A percentile compares a stretch with the other conserved stretches of the same genome.
Evolutionary conservation across 352 stramenopile genomes (phyloP).

Genomic region (Plasmopara muralis): DNA sequence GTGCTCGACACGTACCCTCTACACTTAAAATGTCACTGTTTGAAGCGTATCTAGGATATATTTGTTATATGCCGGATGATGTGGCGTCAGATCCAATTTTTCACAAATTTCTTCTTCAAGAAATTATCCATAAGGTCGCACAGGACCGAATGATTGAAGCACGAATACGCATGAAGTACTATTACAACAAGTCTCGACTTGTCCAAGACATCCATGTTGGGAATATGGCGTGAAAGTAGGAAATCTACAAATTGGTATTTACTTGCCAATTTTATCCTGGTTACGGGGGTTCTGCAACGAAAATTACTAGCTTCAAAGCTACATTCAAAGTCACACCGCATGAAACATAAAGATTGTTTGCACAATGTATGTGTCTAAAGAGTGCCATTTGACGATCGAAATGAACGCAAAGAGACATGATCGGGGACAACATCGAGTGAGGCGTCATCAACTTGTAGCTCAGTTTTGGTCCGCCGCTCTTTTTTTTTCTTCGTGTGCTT

Average conservation of each 20-base stretch:
- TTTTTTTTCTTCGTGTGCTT: slow-evolving; percentile 59
- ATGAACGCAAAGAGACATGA: slow-evolving; percentile 2
- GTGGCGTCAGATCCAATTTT: not conserved
- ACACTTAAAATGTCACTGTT: not conserved
- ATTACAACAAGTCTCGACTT: not conserved
- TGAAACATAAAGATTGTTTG: too few species aligned
- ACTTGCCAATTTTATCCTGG: too few species aligned
- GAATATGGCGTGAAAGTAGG: not conserved
- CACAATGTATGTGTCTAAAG: too few species aligned
- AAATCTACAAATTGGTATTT: too few species aligned
- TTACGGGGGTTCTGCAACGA: too few species aligned
- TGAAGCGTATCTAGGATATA: not conserved
- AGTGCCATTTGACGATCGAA: too few species aligned
- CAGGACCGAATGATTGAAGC: not conserved
- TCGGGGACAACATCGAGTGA: slow-evolving; percentile 10
- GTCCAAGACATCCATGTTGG: not conserved
- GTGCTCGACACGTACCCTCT: not conserved
- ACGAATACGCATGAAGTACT: not conserved
- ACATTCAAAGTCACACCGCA: too few species aligned
- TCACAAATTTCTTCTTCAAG: not conserved
- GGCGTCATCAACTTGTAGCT: slow-evolving; percentile 2
- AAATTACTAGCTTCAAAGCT: too few species aligned
- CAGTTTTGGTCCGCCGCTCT: slow-evolving; percentile 31
- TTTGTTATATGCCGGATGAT: not conserved
- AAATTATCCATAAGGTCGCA: not conserved